These are phyloP conservation scores for Xylaria flabelliformis DNA, from an alignment of 495 filamentous ascomycete genomes.

Conservation along the genomic window DNA sequence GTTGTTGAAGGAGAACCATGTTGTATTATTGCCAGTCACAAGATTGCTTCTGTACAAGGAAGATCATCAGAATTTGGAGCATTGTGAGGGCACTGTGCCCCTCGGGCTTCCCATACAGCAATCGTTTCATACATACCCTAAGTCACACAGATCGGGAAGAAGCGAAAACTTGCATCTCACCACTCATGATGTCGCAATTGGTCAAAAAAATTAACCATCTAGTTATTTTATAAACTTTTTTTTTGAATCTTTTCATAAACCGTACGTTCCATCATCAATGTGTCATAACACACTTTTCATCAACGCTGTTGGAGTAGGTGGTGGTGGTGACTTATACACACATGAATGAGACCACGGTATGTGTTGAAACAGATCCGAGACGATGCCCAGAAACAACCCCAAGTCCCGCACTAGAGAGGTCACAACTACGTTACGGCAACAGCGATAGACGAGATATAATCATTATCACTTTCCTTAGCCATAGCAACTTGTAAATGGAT, in stretches of 20 bases:
- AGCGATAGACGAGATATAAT: background rate
- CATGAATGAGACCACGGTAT: background rate
- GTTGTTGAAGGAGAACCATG: background rate
- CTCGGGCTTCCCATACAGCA: constrained; percentile 1
- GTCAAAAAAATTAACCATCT: background rate
- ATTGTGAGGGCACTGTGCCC: background rate
- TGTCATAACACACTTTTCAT: background rate
- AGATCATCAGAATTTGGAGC: background rate
- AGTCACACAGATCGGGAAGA: background rate
- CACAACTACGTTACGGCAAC: background rate
- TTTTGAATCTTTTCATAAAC: background rate
- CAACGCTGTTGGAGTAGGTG: background rate
- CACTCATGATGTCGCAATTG: background rate
- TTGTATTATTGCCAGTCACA: background rate
- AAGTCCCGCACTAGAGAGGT: background rate
- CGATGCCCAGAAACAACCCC: background rate
- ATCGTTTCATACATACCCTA: constrained; percentile 8
- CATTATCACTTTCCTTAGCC: background rate
- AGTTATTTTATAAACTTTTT: background rate
- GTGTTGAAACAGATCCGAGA: constrained; percentile 14
- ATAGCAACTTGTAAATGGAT: too few relatives aligned
- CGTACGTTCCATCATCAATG: background rate
- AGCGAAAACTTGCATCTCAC: background rate
- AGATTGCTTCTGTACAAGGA: background rate
- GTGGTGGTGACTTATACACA: background rate